Evolutionary conservation across 805 yeast genomes (phyloP).

Genomic region (Candida boidinii): DNA sequence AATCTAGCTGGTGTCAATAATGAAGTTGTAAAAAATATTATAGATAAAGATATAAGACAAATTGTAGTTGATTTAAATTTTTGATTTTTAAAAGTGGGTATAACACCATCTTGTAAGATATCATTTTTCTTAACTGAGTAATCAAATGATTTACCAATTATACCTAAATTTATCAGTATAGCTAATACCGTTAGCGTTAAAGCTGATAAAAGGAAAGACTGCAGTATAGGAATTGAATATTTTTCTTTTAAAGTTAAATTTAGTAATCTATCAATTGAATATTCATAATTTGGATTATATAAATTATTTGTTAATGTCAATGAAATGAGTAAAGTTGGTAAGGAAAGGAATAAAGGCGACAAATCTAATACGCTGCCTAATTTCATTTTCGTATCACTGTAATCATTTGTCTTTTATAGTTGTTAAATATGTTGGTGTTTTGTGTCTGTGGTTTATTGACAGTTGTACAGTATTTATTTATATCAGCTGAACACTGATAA

Average conservation of each 20-base stretch:
- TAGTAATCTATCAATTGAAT: neutral
- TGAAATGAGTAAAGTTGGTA: slow-evolving; percentile 25
- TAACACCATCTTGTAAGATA: no score
- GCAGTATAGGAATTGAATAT: slow-evolving; percentile 6
- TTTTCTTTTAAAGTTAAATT: slow-evolving; percentile 2
- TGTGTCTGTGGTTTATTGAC: no score
- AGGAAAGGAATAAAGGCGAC: slow-evolving; percentile 24
- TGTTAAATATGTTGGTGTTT: no score
- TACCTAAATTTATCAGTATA: neutral
- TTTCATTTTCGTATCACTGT: no score
- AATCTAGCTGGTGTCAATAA: slow-evolving; percentile 20
- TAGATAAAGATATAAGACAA: no score
- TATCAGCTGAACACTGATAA: no score
- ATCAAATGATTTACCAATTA: slow-evolving; percentile 2
- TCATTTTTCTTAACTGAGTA: neutral
- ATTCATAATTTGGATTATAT: slow-evolving; percentile 3
- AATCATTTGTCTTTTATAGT: no score
- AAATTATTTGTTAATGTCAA: slow-evolving; percentile 14
- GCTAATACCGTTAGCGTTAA: slow-evolving; percentile 7
- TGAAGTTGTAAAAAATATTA: slow-evolving; percentile 14
- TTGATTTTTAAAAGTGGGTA: no score
- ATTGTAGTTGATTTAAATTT: no score
- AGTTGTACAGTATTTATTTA: no score
- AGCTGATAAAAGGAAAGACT: slow-evolving; percentile 18
- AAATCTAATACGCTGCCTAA: slow-evolving; percentile 14